A percentile compares a stretch with the other conserved stretches of the same genome.
Evolutionary conservation across 169 alveolate genomes (phyloP).

Genomic region (Pseudocohnilembus persalinus): DNA sequence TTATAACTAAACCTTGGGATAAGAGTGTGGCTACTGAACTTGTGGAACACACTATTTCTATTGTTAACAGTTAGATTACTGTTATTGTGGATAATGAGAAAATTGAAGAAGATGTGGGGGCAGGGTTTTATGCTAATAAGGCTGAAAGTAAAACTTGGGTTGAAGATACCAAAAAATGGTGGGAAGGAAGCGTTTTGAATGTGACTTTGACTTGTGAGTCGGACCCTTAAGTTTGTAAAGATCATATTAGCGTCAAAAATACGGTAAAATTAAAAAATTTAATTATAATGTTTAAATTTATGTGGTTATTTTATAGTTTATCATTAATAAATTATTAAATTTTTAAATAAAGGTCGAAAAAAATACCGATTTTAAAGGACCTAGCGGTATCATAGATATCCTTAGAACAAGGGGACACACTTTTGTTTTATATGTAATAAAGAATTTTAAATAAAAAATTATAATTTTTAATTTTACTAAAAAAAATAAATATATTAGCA

Average conservation of each 20-base stretch:
- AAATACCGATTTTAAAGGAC: background rate
- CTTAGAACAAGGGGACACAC: background rate
- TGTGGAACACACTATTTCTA: background rate
- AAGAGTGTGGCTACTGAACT: background rate
- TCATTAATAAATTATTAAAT: too few relatives aligned
- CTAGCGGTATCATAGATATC: background rate
- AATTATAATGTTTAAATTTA: too few relatives aligned
- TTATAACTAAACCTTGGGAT: background rate
- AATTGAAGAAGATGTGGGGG: background rate
- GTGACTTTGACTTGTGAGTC: background rate
- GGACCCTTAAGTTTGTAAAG: background rate
- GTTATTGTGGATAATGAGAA: background rate
- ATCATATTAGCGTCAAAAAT: background rate
- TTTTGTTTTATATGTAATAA: background rate
- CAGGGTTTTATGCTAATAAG: background rate
- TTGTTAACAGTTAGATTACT: background rate
- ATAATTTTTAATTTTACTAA: too few relatives aligned
- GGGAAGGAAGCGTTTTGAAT: background rate
- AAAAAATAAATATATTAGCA: too few relatives aligned
- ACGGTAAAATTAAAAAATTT: background rate
- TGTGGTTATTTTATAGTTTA: background rate
- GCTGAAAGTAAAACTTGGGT: background rate
- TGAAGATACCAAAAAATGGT: background rate
- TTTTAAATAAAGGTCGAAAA: too few relatives aligned
- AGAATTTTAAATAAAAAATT: too few relatives aligned